Conservation (phyloP, 1,284 basidiomycete genomes). For the Heterobasidion irregulare region DNA sequence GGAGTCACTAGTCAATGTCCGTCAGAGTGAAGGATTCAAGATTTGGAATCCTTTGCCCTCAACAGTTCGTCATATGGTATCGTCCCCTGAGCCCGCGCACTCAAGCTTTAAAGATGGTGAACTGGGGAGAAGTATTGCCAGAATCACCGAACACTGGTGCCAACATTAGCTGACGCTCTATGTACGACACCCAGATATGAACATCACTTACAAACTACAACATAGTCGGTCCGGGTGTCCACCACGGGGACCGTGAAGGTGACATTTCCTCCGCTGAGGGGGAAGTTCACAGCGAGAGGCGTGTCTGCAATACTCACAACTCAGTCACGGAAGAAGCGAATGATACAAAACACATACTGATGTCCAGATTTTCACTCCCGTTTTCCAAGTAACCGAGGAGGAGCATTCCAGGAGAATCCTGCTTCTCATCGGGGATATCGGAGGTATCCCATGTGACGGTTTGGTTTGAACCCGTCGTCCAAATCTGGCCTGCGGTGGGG, state of each 20-base stretch:
- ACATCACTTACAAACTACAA: conserved; percentile 28
- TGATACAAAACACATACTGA: conserved; percentile 20
- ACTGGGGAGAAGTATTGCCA: conserved; percentile 23
- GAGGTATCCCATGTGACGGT: conserved; percentile 19
- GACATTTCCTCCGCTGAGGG: conserved; percentile 21
- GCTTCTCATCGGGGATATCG: conserved; percentile 21
- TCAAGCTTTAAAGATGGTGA: conserved; percentile 18
- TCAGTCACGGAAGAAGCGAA: neutral
- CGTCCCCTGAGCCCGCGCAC: neutral
- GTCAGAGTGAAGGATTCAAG: neutral
- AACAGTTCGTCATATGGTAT: too few relatives aligned
- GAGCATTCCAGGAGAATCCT: conserved; percentile 22
- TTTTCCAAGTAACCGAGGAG: conserved; percentile 25
- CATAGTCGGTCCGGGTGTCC: conserved; percentile 20
- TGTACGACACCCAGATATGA: neutral
- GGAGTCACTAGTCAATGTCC: neutral
- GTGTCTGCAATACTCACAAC: conserved; percentile 14
- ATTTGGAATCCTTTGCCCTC: too few relatives aligned
- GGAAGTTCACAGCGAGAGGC: conserved; percentile 29
- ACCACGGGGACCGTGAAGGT: conserved; percentile 26
- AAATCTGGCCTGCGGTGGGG: conserved; percentile 19
- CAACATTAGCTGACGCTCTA: neutral
- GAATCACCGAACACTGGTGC: conserved; percentile 28
- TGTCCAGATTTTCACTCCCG: conserved; percentile 32
- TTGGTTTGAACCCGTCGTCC: conserved; percentile 11